Base-by-base conservation (phyloP, 371 early-diverging fungal genomes). In the Mortierella sp. region DNA sequence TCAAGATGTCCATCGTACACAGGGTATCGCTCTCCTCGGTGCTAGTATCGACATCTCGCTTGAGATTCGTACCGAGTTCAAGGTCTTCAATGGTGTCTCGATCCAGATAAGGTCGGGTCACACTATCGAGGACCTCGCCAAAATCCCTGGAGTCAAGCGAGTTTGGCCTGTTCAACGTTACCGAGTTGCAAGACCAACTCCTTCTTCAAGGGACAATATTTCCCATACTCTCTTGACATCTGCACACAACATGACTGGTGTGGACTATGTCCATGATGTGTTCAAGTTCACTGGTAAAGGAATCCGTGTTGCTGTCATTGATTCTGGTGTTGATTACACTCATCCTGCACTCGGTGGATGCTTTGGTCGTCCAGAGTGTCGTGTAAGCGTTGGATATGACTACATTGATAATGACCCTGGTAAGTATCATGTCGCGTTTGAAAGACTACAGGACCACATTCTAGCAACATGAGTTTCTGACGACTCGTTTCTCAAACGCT, bases 211-310 rank as follows among this genome's bases (percentile, higher is more conserved):
- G 34, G 10, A 7, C 7, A 34, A 10, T 10, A 7, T 34, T 4
- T 34, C 34, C 34, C 34, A 34, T 34, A 4, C 34, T 34, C 45
- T 47, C 41, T 24, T 50, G 25, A 50, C 54, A 28, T 64, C 64
- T 3, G 76, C 78, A 3, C 89, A 89, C 76, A 56, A 61, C 31
- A 80, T 86, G 81, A 85, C 91, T 4, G 90, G 90, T 34, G 87
- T 90, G 12, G 68, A 81, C 49, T 53, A 60, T 22, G 82, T 85
- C 4, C 85, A 83, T 39, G 25, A 72, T 0, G 72, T 83, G 45
- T 69, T 82, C 37, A 83, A 84, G 6, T 41, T 81, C 48, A 84
- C 80, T 27, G 92, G 92, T 28, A 82, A 80, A 48, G 89, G 90
- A 12, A 63, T 91, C 74, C 85, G 79, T 62, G 74, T 87, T 37